Base-by-base conservation (phyloP, 371 early-diverging fungal genomes). In the Mucor plumbeus region DNA sequence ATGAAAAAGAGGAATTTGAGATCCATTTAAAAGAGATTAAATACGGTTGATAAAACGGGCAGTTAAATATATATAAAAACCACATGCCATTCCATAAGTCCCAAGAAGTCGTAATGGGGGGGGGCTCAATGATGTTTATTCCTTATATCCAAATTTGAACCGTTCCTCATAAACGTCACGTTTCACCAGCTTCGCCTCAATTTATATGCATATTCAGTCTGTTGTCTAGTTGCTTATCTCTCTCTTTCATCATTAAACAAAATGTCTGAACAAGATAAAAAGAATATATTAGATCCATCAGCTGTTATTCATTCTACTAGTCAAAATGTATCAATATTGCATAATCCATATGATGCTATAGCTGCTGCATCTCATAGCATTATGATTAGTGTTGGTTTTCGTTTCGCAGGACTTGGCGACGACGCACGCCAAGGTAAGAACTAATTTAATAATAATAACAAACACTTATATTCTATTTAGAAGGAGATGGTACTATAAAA, bases 321-420 rank as follows among this genome's bases (percentile, higher is more conserved):
- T 0, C 71, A 78, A 44, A 31, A 60, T 11, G 43, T 65, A 1
- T 55, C 76, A 5, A 44, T 58, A 3, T 66, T 90, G 31, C 65
- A 76, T 33, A 74, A 70, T 0, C 72, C 84, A 4, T 82, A 88
- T 39, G 91, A 90, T 63, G 85, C 84, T 0, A 70, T 88, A 1
- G 80, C 89, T 17, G 86, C 84, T 4, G 67, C 87, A 4, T 63
- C 80, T 2, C 90, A 90, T 61, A 83, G 87, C 17, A 82, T 82
- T 47, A 86, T 92, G 87, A 65, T 85, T 7, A 76, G 77, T 15
- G 83, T 89, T 6, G 91, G 90, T 2, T 90, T 87, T 59, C 65
- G 81, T 43, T 83, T 88, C 57, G 76, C 83, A 21, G 90, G 90
- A 47, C 61, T 91, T 13, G 87, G 91, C 33, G 91, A 90, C 59